Evolutionary conservation across 129 eudicot species (phyloP).

Genomic region (Sambucus nigra): DNA sequence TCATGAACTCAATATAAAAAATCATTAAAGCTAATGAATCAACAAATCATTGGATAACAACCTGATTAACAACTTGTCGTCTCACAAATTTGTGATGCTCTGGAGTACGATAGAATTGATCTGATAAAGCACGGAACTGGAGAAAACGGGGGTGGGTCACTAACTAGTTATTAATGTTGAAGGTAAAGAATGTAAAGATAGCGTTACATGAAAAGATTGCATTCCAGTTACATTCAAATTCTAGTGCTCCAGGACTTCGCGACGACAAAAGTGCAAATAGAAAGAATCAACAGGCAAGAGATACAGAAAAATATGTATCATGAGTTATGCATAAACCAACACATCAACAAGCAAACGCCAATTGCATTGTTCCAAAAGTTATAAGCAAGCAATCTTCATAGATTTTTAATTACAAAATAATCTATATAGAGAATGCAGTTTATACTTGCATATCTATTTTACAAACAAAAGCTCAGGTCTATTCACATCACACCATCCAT

Average conservation of each 20-base stretch:
- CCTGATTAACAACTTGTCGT: slow-evolving; percentile 84
- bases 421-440: too few relatives aligned
- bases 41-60: slow-evolving; percentile 9
- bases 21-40: background rate
- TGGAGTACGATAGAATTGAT: slow-evolving; percentile 81
- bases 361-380: too few relatives aligned
- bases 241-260: background rate
- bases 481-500: too few relatives aligned
- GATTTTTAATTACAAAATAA: too few relatives aligned
- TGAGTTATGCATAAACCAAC: background rate
- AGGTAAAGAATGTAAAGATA: background rate
- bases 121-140: slow-evolving; percentile 93
- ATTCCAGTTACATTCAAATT: background rate
- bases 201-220: background rate
- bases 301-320: background rate
- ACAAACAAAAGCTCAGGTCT: too few relatives aligned
- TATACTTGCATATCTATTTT: too few relatives aligned
- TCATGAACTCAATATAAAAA: slow-evolving; percentile 8
- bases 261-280: background rate
- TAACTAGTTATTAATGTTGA: background rate
- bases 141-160: background rate
- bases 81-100: slow-evolving; percentile 97
- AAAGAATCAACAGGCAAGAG: background rate
- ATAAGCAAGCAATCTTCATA: too few relatives aligned
- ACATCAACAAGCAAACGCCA: background rate